Evolutionary conservation across 2,329 filamentous ascomycete species (phyloP), one percentile per base, ranked within the genome.

Genomic region (Pseudocercospora ulei): DNA sequence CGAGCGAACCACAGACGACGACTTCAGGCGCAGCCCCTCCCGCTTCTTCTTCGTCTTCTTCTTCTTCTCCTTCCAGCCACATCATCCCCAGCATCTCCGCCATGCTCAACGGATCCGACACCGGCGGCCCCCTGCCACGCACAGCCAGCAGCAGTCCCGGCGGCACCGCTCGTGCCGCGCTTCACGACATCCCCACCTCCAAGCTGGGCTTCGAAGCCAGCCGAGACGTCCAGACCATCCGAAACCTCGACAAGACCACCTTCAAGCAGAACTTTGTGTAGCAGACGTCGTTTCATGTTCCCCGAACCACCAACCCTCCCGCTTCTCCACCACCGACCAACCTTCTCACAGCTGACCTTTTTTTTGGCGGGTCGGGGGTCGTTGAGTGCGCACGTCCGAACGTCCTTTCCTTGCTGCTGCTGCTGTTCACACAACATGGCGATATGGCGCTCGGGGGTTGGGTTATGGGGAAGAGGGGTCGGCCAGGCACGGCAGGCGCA

Each of bases 61-160:
- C 70, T 63, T 60, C 52, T n/a, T 38, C 39, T 4, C 55, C 47
- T 19, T 56, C 56, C 12, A 55, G 51, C 11, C 56, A 58, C 18
- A 61, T 57, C 11, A 72, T 76, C 17, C 75, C 75, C 5, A 71
- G 68, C 47, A 73, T 75, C 40, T 67, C 61, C 9, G 58, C 69
- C 7, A 60, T 67, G 44, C 62, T 67, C 38, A 66, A 65, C 42
- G 59, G 54, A 22, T 50, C 51, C 11, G 51, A 47, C 23, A 51
- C 50, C 4, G 30, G 30, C 5, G 30, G 30, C 4, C 53, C 51
- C 14, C 46, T 41, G 24, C 47, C 40, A 34, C 52, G 50, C 26
- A 52, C 44, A 12, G 56, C 48, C 39, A 61, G 58, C 41, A 49
- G 51, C 17, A 60, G 54, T 35, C 56, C 59, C 0, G 44, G 47